A percentile compares a stretch with the other conserved stretches of the same genome.
Evolutionary conservation across 2,329 filamentous ascomycete species (phyloP).

Genomic region (Fusarium goolgardi): DNA sequence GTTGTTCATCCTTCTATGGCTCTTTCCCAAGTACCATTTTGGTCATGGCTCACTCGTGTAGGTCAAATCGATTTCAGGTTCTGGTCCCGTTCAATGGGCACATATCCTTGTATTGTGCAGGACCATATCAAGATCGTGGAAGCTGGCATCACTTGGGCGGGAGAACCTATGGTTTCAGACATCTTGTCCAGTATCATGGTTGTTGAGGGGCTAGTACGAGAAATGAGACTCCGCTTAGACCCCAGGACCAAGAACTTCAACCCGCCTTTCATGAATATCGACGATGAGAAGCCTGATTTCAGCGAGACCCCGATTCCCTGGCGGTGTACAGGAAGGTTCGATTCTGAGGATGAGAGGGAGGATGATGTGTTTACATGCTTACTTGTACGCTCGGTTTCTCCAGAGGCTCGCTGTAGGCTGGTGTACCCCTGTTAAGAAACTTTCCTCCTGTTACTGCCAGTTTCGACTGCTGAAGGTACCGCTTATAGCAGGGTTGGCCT

Average conservation of each 20-base stretch:
- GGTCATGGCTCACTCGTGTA: conserved; percentile 20
- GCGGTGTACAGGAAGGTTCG: conserved; percentile 12
- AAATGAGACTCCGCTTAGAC: conserved; percentile 3
- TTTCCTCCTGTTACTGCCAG: not conserved
- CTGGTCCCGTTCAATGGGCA: not conserved
- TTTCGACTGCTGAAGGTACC: not conserved
- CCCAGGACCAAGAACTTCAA: not conserved
- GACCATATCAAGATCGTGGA: not conserved
- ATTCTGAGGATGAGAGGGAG: not conserved
- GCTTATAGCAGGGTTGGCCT: not conserved
- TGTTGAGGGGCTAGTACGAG: not conserved
- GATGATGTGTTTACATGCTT: conserved; percentile 10
- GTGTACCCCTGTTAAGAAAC: not conserved
- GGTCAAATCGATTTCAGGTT: not conserved
- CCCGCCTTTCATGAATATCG: not conserved
- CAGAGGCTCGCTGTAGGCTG: too few species aligned
- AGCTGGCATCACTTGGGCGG: not conserved
- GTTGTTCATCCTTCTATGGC: not conserved
- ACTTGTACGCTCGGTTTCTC: not conserved
- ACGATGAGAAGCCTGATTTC: not conserved
- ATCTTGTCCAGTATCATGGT: not conserved
- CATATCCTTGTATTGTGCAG: too few species aligned
- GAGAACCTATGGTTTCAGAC: not conserved
- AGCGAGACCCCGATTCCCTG: not conserved
- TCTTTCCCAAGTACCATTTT: conserved; percentile 1